phyloP scores from a whole-genome alignment of 257 asterid species.

The Ilex aquifolium region DNA sequence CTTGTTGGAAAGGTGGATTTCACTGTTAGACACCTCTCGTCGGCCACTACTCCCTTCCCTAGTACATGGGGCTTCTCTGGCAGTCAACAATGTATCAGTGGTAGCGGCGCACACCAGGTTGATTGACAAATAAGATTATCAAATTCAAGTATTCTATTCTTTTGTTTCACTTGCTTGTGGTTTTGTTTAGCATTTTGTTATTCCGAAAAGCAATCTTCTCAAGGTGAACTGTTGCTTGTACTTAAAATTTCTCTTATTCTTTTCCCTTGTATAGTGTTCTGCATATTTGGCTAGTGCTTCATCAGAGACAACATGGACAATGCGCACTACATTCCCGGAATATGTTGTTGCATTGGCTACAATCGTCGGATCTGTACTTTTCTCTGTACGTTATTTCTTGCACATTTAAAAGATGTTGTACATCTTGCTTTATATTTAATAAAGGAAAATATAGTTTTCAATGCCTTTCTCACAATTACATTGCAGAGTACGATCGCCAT shows the following conservation, averaged over 20 bases:
- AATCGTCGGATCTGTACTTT: constrained; percentile 2
- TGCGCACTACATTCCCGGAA: constrained; percentile 1
- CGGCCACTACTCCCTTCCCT: constrained; percentile 63
- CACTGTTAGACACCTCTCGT: constrained; percentile 91
- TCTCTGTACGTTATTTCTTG: neutral
- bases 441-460: too few species aligned
- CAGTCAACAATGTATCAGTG: constrained; percentile 76
- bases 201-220: too few species aligned
- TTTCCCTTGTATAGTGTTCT: neutral
- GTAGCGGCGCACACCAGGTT: constrained; percentile 69
- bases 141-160: too few species aligned
- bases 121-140: constrained; percentile 4
- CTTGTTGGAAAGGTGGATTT: constrained; percentile 92
- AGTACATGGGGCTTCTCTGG: constrained; percentile 46
- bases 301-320: constrained; percentile 1
- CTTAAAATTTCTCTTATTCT: too few species aligned
- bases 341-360: constrained; percentile 4
- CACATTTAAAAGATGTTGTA: too few species aligned
- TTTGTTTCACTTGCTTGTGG: too few species aligned
- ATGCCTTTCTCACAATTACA: too few species aligned
- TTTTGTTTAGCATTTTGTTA: too few species aligned
- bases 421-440: too few species aligned
- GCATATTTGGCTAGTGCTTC: neutral
- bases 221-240: too few species aligned
- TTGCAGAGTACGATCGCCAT: too few species aligned